phyloP scores from a whole-genome alignment of 1,139 yeast species.

The Taphrina populina region DNA sequence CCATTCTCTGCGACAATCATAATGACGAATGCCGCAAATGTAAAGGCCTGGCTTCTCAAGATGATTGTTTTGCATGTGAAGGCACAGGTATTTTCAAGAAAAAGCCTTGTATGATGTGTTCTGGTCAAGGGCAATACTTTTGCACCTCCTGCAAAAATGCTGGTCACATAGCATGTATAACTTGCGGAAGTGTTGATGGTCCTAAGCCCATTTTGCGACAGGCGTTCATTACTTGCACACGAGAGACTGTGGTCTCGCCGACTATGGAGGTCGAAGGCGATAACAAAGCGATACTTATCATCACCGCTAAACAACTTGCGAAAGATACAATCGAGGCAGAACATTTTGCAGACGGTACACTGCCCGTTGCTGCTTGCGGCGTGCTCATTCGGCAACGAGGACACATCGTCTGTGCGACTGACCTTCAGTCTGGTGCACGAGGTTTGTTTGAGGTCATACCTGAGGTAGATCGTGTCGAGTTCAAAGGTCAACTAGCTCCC shows the following conservation, averaged over 20 bases:
- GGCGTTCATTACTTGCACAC: slow-evolving; percentile 25
- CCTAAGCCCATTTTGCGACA: slow-evolving; percentile 24
- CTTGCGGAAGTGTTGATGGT: slow-evolving; percentile 20
- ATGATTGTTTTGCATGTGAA: slow-evolving; percentile 31
- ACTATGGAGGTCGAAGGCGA: slow-evolving; percentile 32
- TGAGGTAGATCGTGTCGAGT: slow-evolving; percentile 26
- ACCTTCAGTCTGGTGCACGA: slow-evolving; percentile 24
- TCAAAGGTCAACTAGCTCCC: slow-evolving; percentile 28
- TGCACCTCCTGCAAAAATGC: slow-evolving; percentile 27
- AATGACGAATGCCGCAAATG: slow-evolving; percentile 28
- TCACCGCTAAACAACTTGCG: slow-evolving; percentile 23
- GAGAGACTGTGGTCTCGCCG: slow-evolving; percentile 28
- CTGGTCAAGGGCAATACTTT: slow-evolving; percentile 27
- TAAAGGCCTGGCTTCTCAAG: slow-evolving; percentile 31
- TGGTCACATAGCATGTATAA: slow-evolving; percentile 14
- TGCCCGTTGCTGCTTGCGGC: slow-evolving; percentile 32
- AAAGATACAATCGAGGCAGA: slow-evolving; percentile 23
- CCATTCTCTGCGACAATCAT: slow-evolving; percentile 29
- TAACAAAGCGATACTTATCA: slow-evolving; percentile 17
- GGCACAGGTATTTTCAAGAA: slow-evolving; percentile 32
- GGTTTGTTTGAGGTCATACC: slow-evolving; percentile 30
- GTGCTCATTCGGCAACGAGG: slow-evolving; percentile 32
- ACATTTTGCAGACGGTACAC: slow-evolving; percentile 20
- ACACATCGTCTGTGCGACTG: slow-evolving; percentile 29
- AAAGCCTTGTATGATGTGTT: slow-evolving; percentile 32